Conservation (phyloP, 306 rosid genomes). For the Cajanus cajan region DNA sequence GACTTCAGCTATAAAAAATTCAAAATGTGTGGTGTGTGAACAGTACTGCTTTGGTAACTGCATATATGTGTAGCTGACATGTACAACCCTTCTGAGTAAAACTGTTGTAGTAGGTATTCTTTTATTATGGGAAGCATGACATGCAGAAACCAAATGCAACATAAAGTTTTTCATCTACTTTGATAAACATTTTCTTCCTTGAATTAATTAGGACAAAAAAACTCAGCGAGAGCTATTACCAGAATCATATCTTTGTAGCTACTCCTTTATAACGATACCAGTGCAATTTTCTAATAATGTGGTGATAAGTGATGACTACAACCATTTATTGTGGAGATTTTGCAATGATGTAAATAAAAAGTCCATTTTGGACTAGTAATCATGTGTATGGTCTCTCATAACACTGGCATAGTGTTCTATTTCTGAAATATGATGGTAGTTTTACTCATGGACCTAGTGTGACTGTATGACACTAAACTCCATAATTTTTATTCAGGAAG, state of each 20-base stretch:
- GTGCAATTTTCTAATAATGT: not conserved
- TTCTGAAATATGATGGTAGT: not conserved
- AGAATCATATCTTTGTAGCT: not conserved
- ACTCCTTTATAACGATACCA: not conserved
- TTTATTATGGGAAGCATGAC: not conserved
- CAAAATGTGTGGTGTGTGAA: not conserved
- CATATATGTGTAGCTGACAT: not conserved
- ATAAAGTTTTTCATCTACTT: not conserved
- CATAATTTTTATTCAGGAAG: slow-evolving; percentile 61
- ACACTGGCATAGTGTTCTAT: not conserved
- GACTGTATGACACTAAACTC: slow-evolving; percentile 8
- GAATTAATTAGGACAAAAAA: not conserved
- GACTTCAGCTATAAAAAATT: not conserved
- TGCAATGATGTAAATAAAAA: not conserved
- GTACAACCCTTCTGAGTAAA: not conserved
- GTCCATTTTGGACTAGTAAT: not conserved
- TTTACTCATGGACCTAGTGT: slow-evolving; percentile 18
- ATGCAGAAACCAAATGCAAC: not conserved
- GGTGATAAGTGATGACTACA: not conserved
- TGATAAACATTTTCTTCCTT: not conserved
- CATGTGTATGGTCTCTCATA: not conserved
- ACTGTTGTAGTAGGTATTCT: not conserved
- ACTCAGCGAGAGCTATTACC: not conserved
- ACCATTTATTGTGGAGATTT: not conserved
- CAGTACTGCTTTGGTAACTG: not conserved